Base-by-base conservation (phyloP, 805 yeast genomes). In the Metschnikowia bowlesiae region DNA sequence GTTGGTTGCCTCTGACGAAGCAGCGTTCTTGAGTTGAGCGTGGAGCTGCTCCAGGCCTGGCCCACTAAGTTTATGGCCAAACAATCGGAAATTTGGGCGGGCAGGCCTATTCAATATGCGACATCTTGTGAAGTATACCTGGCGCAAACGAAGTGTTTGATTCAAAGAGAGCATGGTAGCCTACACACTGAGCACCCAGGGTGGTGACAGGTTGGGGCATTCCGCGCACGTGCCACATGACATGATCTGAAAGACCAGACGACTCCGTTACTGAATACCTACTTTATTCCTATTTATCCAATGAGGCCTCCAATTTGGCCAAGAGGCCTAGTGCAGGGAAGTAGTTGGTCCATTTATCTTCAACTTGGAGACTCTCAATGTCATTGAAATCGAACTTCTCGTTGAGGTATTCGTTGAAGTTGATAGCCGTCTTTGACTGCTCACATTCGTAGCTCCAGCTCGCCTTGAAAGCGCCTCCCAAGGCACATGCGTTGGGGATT, bases 381-480 rank as follows among this genome's bases (percentile, higher is more conserved):
- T 72, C 74, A n/a, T 70, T 73, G 76, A 81, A 78, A 45, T 80
- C 71, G 32, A 46, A 61, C 47, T 53, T 60, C 13, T 57, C 53
- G 30, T 60, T 61, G 45, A 76, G 50, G 62, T 68, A 62, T 59
- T 70, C 58, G 75, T 68, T 68, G 62, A 73, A 84, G 72, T 49
- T 71, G 60, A 66, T 69, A 77, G 68, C 76, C 13, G 61, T 50
- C 8, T 58, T 58, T 16, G 60, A 55, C 26, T 49, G 33, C 53
- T 71, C 76, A 50, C 68, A 68, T 48, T 62, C 54, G 50, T 64
- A 67, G 36, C 88, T 79, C 95, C 95, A 89, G 44, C 84, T 72
- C 1, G 96, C 92, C 63, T 87, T 86, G 68, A 78, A 87, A 39
- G 95, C 92, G 4, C 96, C 96, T 28, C 97, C 97, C 34, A 88